Evolutionary conservation across 371 early-diverging fungal genomes (phyloP).

Genomic region (Basidiobolus meristosporus): DNA sequence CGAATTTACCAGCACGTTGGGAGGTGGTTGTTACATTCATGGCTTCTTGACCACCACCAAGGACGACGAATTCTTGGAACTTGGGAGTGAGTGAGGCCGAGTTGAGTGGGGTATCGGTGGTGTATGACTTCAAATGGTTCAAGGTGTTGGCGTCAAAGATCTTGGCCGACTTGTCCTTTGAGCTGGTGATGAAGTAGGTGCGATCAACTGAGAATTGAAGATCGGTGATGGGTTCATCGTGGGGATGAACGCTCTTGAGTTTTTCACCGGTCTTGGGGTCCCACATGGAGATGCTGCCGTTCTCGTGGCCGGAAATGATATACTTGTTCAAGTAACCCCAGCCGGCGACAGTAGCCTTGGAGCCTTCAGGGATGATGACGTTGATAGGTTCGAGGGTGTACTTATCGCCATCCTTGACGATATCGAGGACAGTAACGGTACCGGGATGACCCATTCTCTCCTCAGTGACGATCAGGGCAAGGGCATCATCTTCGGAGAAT

Average conservation of each 20-base stretch:
- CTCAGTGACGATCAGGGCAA: slow-evolving; percentile 86
- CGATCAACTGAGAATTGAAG: slow-evolving; percentile 86
- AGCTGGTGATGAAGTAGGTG: slow-evolving; percentile 91
- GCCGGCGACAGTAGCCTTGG: slow-evolving; percentile 81
- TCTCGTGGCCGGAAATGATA: slow-evolving; percentile 82
- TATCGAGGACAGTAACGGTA: slow-evolving; percentile 59
- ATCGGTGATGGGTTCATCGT: slow-evolving; percentile 70
- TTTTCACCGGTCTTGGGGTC: slow-evolving; percentile 61
- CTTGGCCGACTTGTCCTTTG: slow-evolving; percentile 89
- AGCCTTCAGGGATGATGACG: slow-evolving; percentile 27
- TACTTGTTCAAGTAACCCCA: slow-evolving; percentile 86
- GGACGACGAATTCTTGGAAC: slow-evolving; percentile 50
- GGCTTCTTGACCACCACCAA: slow-evolving; percentile 72
- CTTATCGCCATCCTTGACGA: slow-evolving; percentile 26
- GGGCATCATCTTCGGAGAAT: slow-evolving; percentile 74
- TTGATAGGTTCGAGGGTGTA: slow-evolving; percentile 51
- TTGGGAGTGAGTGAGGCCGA: slow-evolving; percentile 85
- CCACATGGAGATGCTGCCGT: slow-evolving; percentile 76
- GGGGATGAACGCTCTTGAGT: slow-evolving; percentile 40
- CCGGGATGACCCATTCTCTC: slow-evolving; percentile 86
- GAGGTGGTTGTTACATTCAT: slow-evolving; percentile 93
- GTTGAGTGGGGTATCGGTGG: slow-evolving; percentile 91
- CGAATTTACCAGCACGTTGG: slow-evolving; percentile 93
- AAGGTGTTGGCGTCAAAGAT: slow-evolving; percentile 79
- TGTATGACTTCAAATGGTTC: slow-evolving; percentile 63